Percentiles rank a stretch among this genome's conserved stretches.
phyloP scores from a whole-genome alignment of 2,329 filamentous ascomycete genomes.

The Colletotrichum cordylinicola region DNA sequence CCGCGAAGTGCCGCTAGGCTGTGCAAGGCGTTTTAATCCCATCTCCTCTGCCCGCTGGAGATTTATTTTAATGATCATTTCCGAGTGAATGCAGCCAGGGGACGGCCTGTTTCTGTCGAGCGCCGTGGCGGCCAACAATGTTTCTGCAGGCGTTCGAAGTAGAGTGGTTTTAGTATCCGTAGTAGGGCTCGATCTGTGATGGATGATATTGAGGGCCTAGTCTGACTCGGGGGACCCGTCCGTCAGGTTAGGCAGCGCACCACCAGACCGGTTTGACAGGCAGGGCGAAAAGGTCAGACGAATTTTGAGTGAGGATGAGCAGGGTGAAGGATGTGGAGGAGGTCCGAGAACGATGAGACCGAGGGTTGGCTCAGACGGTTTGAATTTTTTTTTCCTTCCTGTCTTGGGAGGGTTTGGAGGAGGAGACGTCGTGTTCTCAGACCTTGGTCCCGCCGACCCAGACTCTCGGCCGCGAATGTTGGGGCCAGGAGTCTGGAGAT shows the following conservation, averaged over 20 bases:
- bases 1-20: neutral
- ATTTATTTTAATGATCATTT: neutral
- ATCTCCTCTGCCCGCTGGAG: neutral
- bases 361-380: neutral
- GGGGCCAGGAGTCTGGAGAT: neutral
- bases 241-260: constrained; percentile 15
- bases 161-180: neutral
- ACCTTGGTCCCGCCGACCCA: neutral
- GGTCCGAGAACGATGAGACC: constrained; percentile 7
- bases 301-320: constrained; percentile 2
- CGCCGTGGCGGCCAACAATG: neutral
- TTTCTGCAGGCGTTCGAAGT: constrained; percentile 11
- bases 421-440: neutral
- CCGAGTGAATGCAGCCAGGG: neutral
- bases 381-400: neutral
- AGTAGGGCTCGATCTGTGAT: neutral
- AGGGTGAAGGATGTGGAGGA: neutral
- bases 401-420: neutral
- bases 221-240: constrained; percentile 18
- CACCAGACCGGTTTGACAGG: constrained; percentile 16
- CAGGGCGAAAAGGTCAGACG: constrained; percentile 13
- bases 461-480: neutral
- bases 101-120: neutral
- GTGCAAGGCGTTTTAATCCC: constrained; percentile 8
- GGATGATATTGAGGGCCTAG: neutral